Conservation (phyloP, 2,329 filamentous ascomycete genomes). For the Gremmenia infestans region DNA sequence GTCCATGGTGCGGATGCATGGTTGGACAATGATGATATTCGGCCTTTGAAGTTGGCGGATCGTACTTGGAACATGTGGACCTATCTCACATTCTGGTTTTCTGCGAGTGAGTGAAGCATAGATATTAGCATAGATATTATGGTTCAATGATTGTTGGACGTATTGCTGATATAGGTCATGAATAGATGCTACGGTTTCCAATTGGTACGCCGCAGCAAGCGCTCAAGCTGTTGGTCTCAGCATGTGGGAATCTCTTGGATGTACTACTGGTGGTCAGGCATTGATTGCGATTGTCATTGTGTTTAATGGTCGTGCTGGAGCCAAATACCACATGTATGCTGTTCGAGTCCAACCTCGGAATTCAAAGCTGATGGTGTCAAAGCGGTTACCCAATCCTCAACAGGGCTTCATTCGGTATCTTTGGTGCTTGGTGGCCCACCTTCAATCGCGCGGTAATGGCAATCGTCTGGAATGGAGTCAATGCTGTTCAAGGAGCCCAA, state of each 20-base stretch:
- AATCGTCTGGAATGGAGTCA: constrained; percentile 42
- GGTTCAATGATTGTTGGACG: not conserved
- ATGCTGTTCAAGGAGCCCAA: constrained; percentile 30
- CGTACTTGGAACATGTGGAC: constrained; percentile 38
- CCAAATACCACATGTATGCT: constrained; percentile 37
- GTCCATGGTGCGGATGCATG: constrained; percentile 29
- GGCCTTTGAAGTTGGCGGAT: constrained; percentile 36
- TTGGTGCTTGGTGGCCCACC: constrained; percentile 41
- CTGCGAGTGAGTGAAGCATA: constrained; percentile 23
- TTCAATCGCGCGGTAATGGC: constrained; percentile 41
- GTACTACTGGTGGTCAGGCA: constrained; percentile 38
- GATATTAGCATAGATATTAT: not conserved
- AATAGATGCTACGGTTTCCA: constrained; percentile 34
- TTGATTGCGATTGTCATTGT: constrained; percentile 38
- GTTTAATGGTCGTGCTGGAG: constrained; percentile 39
- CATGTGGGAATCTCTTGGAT: constrained; percentile 45
- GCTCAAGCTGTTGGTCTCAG: constrained; percentile 40
- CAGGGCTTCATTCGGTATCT: constrained; percentile 40
- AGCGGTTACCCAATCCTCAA: constrained; percentile 37
- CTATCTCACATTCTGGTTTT: constrained; percentile 41
- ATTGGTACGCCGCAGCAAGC: constrained; percentile 36
- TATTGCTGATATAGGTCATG: not conserved
- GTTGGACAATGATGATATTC: constrained; percentile 39
- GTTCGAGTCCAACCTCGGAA: not conserved
- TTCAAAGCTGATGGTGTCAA: not conserved